Evolutionary conservation across 495 filamentous ascomycete species (phyloP).

Genomic region (Stereocaulon alpinum): DNA sequence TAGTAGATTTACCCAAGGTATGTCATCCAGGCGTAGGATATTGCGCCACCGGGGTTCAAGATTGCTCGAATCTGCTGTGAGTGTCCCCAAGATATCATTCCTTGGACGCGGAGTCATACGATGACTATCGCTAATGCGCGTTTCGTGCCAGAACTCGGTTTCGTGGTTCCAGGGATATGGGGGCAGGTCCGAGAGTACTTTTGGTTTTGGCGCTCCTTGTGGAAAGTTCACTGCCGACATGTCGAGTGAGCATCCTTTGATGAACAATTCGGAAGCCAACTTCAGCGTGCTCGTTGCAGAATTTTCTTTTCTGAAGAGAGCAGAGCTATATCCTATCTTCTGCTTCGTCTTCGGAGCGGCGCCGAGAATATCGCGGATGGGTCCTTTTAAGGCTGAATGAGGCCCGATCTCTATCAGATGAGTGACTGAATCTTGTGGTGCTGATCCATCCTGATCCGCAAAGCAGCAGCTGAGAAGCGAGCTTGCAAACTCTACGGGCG

Average conservation of each 20-base stretch:
- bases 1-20: slow-evolving; percentile 33
- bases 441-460: too few species aligned
- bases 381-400: slow-evolving; percentile 49
- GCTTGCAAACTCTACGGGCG: slow-evolving; percentile 17
- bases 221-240: slow-evolving; percentile 2
- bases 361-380: slow-evolving; percentile 43
- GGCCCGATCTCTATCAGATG: slow-evolving; percentile 54
- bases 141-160: slow-evolving; percentile 30
- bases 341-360: background rate
- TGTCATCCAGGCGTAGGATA: slow-evolving; percentile 30
- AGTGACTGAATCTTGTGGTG: slow-evolving; percentile 1
- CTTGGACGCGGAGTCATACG: slow-evolving; percentile 24
- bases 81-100: slow-evolving; percentile 38
- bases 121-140: slow-evolving; percentile 31
- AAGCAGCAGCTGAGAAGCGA: slow-evolving; percentile 6
- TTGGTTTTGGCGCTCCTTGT: background rate
- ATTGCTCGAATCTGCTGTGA: slow-evolving; percentile 30
- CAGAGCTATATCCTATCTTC: background rate
- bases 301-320: slow-evolving; percentile 3
- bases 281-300: background rate
- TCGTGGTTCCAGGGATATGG: slow-evolving; percentile 33
- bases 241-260: background rate
- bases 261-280: background rate
- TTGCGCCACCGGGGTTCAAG: slow-evolving; percentile 43
- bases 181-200: slow-evolving; percentile 28